Base-by-base conservation (phyloP, 768 basidiomycete genomes). In the Candolleomyces eurysporus region DNA sequence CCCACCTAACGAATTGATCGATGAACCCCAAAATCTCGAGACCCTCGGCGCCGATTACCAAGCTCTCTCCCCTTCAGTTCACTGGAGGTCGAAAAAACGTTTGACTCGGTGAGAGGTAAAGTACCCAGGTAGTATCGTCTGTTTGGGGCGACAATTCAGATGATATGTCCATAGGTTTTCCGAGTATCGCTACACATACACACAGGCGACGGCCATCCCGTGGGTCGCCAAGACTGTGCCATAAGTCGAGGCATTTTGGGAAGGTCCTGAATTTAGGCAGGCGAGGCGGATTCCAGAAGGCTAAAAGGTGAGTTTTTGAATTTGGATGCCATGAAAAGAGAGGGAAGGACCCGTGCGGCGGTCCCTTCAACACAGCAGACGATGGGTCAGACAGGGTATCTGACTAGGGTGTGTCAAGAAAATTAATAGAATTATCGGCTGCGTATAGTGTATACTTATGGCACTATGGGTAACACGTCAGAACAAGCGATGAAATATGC, bases 71-170 rank as follows among this genome's bases (percentile, higher is more conserved):
- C 61, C 1, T 66, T n/a, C 63, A 2, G 58, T 39, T 8, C 58
- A 26, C 2, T 26, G 26, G 26, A 26, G 26, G 26, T 26, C 26
- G 21, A 9, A 54, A 48, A 46, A 66, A 54, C 0, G 65, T 54
- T 3, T 16, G 61, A 60, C 2, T 62, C 39, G 2, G 70, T 65
- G 61, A 68, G 69, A 0, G 69, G 66, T 7, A 75, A 71, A 11
- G 78, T 75, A 1, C 71, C 69, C 2, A 64, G 63, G 51, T 76
- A 77, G 56, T 72, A 72, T 7, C 76, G 70, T 45, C 75, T 65
- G 49, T 72, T 76, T 39, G 73, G 42, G 10, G 68, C 62, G 46
- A 79, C 67, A 43, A 79, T 51, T 8, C 78, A 73, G 11, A 76
- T 17, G 48, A 3, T 10, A 49, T 3, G 48, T 49, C 48, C 2